Evolutionary conservation across 2,329 filamentous ascomycete genomes (phyloP).

Genomic region (Xylariaceae sp.): DNA sequence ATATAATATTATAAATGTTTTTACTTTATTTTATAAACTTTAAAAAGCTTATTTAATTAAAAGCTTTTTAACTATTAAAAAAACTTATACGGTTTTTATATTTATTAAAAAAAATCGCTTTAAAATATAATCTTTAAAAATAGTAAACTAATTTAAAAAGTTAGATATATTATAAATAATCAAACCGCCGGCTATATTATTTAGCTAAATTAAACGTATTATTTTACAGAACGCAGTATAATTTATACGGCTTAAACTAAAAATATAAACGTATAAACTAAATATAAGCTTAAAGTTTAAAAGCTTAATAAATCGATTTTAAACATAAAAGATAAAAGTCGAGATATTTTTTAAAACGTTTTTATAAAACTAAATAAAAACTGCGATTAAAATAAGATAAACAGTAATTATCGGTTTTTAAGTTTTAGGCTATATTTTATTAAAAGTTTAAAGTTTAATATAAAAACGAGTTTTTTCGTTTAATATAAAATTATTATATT

Average conservation of each 20-base stretch:
- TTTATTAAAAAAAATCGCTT: too few species aligned
- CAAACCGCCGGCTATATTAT: too few species aligned
- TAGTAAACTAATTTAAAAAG: too few species aligned
- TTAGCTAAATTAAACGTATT: not conserved
- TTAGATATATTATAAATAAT: too few species aligned
- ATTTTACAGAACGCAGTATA: not conserved
- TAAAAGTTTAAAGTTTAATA: not conserved
- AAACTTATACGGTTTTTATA: not conserved
- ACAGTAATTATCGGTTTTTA: too few species aligned
- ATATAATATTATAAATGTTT: not conserved
- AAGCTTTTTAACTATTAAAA: not conserved
- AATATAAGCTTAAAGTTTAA: too few species aligned
- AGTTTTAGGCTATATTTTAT: not conserved
- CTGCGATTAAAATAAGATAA: not conserved
- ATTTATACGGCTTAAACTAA: not conserved
- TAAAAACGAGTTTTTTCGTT: not conserved
- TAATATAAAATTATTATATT: not conserved
- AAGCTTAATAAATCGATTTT: too few species aligned
- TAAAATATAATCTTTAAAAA: too few species aligned
- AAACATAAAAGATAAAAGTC: too few species aligned
- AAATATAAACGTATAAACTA: not conserved
- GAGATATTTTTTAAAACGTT: too few species aligned
- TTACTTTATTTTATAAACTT: not conserved
- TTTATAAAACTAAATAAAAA: too few species aligned
- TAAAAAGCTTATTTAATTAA: not conserved